Evolutionary conservation across 805 yeast genomes (phyloP), one percentile per base, ranked within the genome.

Genomic region (Yamadazyma endophytica): DNA sequence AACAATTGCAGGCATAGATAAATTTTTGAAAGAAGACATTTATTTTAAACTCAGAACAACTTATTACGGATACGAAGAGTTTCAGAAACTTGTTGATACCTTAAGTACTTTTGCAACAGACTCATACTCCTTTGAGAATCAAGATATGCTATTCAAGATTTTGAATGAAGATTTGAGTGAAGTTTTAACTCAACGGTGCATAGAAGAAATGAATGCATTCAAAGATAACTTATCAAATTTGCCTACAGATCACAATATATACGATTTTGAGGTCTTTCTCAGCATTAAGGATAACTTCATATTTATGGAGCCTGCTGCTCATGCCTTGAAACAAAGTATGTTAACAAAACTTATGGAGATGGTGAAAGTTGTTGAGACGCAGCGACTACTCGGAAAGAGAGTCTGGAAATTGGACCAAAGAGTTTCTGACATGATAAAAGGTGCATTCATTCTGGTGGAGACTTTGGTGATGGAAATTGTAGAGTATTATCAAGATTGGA

Each of bases 401-500:
- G n/a, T n/a, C n/a, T n/a, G n/a, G n/a, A n/a, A n/a, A n/a, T 20
- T 20, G 8, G 9, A 8, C 11, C 21, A 20, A 16, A 16, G 12
- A 24, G n/a, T 33, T 5, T 9, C 25, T 11, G 13, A 11, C 1
- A 9, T 23, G 12, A 23, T 42, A 13, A 21, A 30, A 12, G 21
- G 15, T 5, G 27, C 27, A 3, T 23, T 40, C 12, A 9, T 17
- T 1, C 34, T 40, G 4, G 47, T 76, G 5, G 73, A 71, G n/a
- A 14, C 13, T 0, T 35, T 56, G 4, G 46, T 60, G 13, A 22
- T 27, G 0, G 35, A 48, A 3, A 68, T 73, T 0, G 26, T 43
- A 0, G 30, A 12, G 0, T 79, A 77, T 42, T 51, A 71, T 12
- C 32, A 44, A 1, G 57, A 60, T 12, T 84, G 94, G 94, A 44